Evolutionary conservation across 495 filamentous ascomycete genomes (phyloP), one percentile per base, ranked within the genome.

Genomic region (Cercophora newfieldiana): DNA sequence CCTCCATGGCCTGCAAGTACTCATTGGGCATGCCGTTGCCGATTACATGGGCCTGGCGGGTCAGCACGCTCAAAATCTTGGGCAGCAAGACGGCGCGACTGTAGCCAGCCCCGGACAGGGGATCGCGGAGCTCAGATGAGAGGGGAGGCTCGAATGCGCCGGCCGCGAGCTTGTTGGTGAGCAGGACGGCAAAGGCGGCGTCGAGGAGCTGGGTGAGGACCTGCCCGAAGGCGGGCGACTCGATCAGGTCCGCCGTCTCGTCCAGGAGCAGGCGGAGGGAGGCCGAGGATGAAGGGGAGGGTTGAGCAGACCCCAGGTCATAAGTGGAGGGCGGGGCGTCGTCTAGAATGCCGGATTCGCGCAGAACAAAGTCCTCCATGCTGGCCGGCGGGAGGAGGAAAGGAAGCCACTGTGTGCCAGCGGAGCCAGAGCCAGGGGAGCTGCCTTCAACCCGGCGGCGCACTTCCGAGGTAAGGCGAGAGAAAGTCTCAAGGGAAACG

Each of bases 161-260:
- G n/a, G 82, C 79, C 7, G 88, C 86, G 53, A 97, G 83, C 71
- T 95, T 93, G 59, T 83, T 80, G 65, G 97, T 90, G 22, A 96
- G 80, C 7, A 99, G 82, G 1, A 88, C 85, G 5, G 89, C 89
- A 81, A 97, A 98, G 7, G 88, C 88, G 50, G 93, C 86, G 74
- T 97, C 93, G 66, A 98, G 90, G 63, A 97, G 86, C 65, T 90
- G 86, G 7, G 90, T 92, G 49, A 95, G 78, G 31, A 98, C 92
- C 65, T 89, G 87, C 7, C 88, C 85, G 77, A 97, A 97, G 21
- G 89, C 84, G 0, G 96, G 96, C 0, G 94, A 97, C 63, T 99
- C 96, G 69, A 99, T 90, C 19, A 98, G 83, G 76, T 99, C 95
- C 22, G 95, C 90, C 10, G 95, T 97, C 78, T 98, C 95, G 71